Percentiles rank a stretch among this genome's conserved stretches.
Evolutionary conservation across 495 filamentous ascomycete genomes (phyloP).

Genomic region (Penicillium argentinense): DNA sequence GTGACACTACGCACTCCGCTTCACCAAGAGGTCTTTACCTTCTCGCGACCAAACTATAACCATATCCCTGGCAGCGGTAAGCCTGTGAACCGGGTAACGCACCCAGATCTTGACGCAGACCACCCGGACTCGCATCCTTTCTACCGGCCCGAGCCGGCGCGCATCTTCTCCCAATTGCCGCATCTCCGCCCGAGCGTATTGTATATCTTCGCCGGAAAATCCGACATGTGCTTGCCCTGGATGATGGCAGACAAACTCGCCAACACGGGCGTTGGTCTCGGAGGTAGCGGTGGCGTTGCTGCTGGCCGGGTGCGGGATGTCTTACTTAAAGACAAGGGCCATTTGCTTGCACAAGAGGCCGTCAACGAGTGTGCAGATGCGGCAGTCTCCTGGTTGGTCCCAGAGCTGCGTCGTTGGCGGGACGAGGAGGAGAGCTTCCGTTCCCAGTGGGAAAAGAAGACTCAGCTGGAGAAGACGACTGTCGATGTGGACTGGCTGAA

Average conservation of each 20-base stretch:
- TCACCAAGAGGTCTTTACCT: constrained; percentile 64
- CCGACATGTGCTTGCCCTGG: constrained; percentile 57
- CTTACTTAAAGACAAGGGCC: constrained; percentile 65
- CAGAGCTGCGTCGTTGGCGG: constrained; percentile 63
- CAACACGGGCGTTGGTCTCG: constrained; percentile 46
- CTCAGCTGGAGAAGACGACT: constrained; percentile 54
- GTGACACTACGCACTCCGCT: constrained; percentile 60
- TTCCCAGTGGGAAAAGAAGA: constrained; percentile 50
- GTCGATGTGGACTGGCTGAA: constrained; percentile 58
- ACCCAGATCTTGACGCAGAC: constrained; percentile 47
- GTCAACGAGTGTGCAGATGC: constrained; percentile 63
- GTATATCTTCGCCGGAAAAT: constrained; percentile 74
- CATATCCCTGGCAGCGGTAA: constrained; percentile 33
- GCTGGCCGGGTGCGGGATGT: constrained; percentile 71
- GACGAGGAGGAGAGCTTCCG: constrained; percentile 61
- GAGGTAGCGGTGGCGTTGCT: constrained; percentile 49
- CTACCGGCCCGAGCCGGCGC: constrained; percentile 70
- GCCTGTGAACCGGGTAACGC: constrained; percentile 41
- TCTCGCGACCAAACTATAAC: constrained; percentile 54
- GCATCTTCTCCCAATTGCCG: constrained; percentile 63
- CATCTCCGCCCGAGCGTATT: constrained; percentile 74
- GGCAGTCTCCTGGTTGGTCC: constrained; percentile 60
- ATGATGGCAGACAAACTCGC: constrained; percentile 47
- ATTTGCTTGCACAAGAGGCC: constrained; percentile 82
- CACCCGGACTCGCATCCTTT: constrained; percentile 55